Evolutionary conservation across 2,329 filamentous ascomycete genomes (phyloP).

Genomic region (Leptographium wingfieldii): DNA sequence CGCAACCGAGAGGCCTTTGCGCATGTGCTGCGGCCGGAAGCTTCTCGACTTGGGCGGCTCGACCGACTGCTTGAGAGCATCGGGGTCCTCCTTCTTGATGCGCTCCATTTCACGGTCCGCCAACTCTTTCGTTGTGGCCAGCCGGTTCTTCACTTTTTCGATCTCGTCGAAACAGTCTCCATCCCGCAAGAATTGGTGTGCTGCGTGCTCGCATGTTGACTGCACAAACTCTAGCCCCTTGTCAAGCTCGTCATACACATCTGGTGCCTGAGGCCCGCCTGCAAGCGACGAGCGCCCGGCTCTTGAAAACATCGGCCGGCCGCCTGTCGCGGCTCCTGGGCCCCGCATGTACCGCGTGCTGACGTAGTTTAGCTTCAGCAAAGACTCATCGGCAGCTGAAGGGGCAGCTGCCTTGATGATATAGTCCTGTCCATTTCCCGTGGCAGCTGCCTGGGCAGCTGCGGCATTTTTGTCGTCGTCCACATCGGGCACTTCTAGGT

Average conservation of each 20-base stretch:
- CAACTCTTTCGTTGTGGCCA: constrained; percentile 49
- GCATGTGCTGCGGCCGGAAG: constrained; percentile 40
- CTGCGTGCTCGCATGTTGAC: constrained; percentile 69
- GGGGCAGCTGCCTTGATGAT: neutral
- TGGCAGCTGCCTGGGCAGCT: neutral
- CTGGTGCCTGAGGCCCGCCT: constrained; percentile 19
- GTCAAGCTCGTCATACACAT: constrained; percentile 62
- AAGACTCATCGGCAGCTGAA: neutral
- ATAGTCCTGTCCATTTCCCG: neutral
- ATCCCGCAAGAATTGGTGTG: constrained; percentile 79
- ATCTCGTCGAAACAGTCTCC: constrained; percentile 76
- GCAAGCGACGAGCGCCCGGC: neutral
- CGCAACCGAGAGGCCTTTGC: constrained; percentile 26
- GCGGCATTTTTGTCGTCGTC: constrained; percentile 18
- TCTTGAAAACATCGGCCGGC: constrained; percentile 4
- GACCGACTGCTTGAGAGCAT: constrained; percentile 26
- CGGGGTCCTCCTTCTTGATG: constrained; percentile 38
- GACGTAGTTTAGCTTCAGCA: neutral
- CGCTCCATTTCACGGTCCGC: constrained; percentile 48
- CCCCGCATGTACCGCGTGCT: constrained; percentile 7
- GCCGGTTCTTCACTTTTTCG: constrained; percentile 50
- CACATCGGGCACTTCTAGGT: constrained; percentile 43
- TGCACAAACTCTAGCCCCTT: constrained; percentile 70
- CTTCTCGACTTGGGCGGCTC: constrained; percentile 30
- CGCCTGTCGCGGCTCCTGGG: constrained; percentile 6